Base-by-base conservation (phyloP, 331 rosid genomes). In the Stylosanthes scabra region DNA sequence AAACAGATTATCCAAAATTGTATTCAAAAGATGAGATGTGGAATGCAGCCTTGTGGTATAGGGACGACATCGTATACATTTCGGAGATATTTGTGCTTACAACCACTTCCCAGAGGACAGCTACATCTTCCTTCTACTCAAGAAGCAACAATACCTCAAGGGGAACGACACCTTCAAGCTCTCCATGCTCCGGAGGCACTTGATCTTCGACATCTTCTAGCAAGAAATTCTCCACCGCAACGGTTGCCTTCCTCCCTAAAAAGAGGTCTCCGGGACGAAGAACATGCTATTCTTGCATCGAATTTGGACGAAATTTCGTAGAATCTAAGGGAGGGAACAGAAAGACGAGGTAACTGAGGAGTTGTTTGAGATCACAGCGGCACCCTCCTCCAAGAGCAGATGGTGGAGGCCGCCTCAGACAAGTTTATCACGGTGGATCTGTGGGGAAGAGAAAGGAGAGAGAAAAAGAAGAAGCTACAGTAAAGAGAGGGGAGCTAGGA, bases 201-300 rank as follows among this genome's bases (percentile, higher is more conserved):
- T 91, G 27, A 80, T 92, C 6, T 94, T 94, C 60, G 99, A 94
- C 80, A 90, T 86, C 0, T 74, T 94, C 5, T 75, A 56, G 20
- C n/a, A n/a, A n/a, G 97, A 91, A 50, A 89, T 91, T 34, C 76
- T 87, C 0, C 42, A 68, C 65, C 84, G 88, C 20, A 86, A 85
- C 56, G 55, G 82, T 5, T 85, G 72, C 28, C 45, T 89, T 3
- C 98, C 97, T 6, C 96, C 96, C 2, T 91, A 97, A 97, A 93
- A 85, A 85, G 81, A 79, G 0, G 76, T 68, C 2, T 55, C 75
- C 0, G 44, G 57, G 42, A 75, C 42, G 0, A 65, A 80, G 9
- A 77, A 64, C 42, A 59, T 51, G 25, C 2, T 9, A 2, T 15
- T 49, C 16, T 80, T 89, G 12, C 71, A 64, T 1, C 81, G 64